phyloP scores from a whole-genome alignment of 106 monocot genomes.

The Phalaenopsis equestris region DNA sequence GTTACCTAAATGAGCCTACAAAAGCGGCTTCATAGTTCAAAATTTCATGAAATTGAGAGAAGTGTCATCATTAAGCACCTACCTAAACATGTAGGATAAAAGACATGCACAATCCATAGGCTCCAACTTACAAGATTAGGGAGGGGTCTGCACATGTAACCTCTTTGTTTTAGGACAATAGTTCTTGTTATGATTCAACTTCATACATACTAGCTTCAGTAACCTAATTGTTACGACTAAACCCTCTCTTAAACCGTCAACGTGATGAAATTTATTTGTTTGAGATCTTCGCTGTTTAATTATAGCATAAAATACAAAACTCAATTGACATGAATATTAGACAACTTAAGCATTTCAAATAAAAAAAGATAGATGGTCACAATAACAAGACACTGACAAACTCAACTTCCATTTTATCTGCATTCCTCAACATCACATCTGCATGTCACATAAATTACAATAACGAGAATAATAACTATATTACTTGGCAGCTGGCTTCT shows the following conservation, averaged over 20 bases:
- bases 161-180: background rate
- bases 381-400: background rate
- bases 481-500: background rate
- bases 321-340: background rate
- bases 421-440: background rate
- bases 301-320: background rate
- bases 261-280: background rate
- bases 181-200: background rate
- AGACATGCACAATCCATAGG: background rate
- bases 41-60: background rate
- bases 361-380: background rate
- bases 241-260: background rate
- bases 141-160: background rate
- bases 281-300: background rate
- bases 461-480: slow-evolving; percentile 1
- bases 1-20: background rate
- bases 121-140: background rate
- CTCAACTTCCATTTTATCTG: background rate
- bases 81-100: background rate
- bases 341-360: background rate
- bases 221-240: background rate
- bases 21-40: background rate
- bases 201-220: background rate
- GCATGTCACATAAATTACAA: background rate
- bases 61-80: background rate